These are phyloP conservation scores for Solanum hybrid DNA, from an alignment of 305 asterid genomes.

Conservation along the genomic window DNA sequence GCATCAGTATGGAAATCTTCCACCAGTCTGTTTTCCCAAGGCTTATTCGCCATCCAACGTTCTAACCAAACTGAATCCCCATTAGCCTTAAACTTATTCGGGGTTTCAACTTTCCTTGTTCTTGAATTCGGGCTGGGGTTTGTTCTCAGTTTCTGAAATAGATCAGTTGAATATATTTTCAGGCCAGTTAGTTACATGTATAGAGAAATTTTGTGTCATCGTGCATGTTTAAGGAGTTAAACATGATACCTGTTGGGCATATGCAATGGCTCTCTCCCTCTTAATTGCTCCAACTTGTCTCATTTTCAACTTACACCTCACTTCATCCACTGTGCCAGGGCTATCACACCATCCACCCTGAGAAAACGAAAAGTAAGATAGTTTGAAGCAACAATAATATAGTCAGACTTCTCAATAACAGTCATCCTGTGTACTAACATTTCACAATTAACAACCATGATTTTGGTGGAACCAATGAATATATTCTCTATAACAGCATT, in stretches of 20 bases:
- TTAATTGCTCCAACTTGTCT: slow-evolving; percentile 78
- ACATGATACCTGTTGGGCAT: slow-evolving; percentile 26
- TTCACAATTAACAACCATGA: too few relatives aligned
- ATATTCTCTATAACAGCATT: neutral
- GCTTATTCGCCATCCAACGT: slow-evolving; percentile 63
- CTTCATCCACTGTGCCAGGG: slow-evolving; percentile 62
- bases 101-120: slow-evolving; percentile 16
- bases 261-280: slow-evolving; percentile 82
- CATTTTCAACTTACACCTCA: slow-evolving; percentile 69
- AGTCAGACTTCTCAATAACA: too few relatives aligned
- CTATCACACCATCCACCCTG: slow-evolving; percentile 89
- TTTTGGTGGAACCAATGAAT: neutral
- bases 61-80: slow-evolving; percentile 43
- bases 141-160: slow-evolving; percentile 29
- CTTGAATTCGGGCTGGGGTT: slow-evolving; percentile 18
- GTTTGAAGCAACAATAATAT: neutral
- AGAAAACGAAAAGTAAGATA: neutral
- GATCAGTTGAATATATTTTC: neutral
- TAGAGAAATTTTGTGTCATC: neutral
- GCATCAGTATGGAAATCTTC: slow-evolving; percentile 40
- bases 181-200: neutral
- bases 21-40: slow-evolving; percentile 64
- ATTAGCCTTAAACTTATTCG: slow-evolving; percentile 16
- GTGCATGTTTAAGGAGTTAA: neutral
- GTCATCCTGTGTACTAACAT: too few relatives aligned